These are phyloP conservation scores for Ophiosphaerella korrae DNA, from an alignment of 2,329 filamentous ascomycete genomes.

Conservation along the genomic window DNA sequence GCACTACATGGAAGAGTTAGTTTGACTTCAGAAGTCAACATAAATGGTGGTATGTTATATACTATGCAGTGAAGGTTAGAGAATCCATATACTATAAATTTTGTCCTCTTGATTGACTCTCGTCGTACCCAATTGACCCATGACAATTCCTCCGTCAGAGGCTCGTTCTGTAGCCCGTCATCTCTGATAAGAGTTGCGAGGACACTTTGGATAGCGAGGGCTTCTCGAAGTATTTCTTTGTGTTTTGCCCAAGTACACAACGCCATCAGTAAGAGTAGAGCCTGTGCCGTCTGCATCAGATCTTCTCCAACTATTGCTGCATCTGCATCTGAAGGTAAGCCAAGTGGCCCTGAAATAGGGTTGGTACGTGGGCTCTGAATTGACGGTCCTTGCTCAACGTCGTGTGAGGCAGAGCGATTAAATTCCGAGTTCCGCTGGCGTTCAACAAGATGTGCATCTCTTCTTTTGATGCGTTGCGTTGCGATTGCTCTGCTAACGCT, in stretches of 20 bases:
- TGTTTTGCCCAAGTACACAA: conserved; percentile 66
- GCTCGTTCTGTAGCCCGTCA: conserved; percentile 58
- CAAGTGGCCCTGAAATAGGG: conserved; percentile 34
- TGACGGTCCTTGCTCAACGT: conserved; percentile 16
- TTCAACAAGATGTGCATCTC: conserved; percentile 53
- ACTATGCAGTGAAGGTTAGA: conserved; percentile 66
- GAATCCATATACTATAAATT: conserved; percentile 62
- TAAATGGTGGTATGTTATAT: conserved; percentile 64
- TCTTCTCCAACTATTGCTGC: conserved; percentile 24
- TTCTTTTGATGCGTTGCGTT: conserved; percentile 56
- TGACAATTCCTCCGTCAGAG: conserved; percentile 60
- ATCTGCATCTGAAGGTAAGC: conserved; percentile 31
- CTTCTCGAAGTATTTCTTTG: conserved; percentile 61
- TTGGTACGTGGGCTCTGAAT: conserved; percentile 21
- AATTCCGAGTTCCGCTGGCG: conserved; percentile 29
- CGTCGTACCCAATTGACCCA: conserved; percentile 61
- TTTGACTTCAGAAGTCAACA: conserved; percentile 61
- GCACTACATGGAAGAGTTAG: conserved; percentile 60
- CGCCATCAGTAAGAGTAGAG: conserved; percentile 65
- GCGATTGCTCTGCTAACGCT: conserved; percentile 62
- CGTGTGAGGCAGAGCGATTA: conserved; percentile 22
- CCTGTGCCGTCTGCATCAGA: conserved; percentile 68
- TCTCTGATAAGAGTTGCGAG: conserved; percentile 62
- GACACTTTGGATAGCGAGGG: conserved; percentile 62
- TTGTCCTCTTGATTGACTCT: conserved; percentile 60